Evolutionary conservation across 129 eudicot species (phyloP).

Genomic region (Arctium minus): DNA sequence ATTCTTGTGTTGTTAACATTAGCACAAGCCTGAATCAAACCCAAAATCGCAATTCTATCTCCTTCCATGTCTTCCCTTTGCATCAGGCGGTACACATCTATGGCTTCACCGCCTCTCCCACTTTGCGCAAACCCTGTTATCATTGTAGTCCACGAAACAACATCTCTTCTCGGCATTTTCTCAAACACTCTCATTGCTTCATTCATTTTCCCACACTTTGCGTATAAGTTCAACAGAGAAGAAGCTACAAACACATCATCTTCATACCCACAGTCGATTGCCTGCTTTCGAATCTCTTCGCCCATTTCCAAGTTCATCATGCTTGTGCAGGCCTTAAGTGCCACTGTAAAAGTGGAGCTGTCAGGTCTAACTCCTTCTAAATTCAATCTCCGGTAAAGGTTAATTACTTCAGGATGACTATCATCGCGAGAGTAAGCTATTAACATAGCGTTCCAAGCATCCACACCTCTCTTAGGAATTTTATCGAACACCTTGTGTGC

Average conservation of each 20-base stretch:
- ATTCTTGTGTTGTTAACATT: conserved; percentile 39
- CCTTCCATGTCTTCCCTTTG: conserved; percentile 54
- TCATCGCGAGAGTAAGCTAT: conserved; percentile 43
- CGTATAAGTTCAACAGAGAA: conserved; percentile 58
- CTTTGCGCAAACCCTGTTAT: conserved; percentile 63
- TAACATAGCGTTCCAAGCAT: conserved; percentile 72
- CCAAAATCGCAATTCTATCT: conserved; percentile 72
- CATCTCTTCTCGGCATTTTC: conserved; percentile 51
- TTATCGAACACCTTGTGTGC: conserved; percentile 71
- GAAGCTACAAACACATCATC: conserved; percentile 72
- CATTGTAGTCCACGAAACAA: conserved; percentile 80
- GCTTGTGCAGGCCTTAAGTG: conserved; percentile 74
- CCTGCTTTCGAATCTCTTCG: conserved; percentile 47
- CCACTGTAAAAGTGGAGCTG: conserved; percentile 82
- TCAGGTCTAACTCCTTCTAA: conserved; percentile 54
- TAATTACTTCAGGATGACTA: conserved; percentile 41
- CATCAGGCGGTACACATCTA: conserved; percentile 54
- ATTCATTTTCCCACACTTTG: conserved; percentile 70
- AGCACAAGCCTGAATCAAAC: conserved; percentile 78
- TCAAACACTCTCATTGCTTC: conserved; percentile 67
- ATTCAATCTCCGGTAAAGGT: conserved; percentile 40
- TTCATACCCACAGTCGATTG: conserved; percentile 53
- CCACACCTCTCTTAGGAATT: conserved; percentile 52
- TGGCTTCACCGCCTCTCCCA: conserved; percentile 53
- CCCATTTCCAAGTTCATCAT: conserved; percentile 58